These are phyloP conservation scores for Russula ochroleuca DNA, from an alignment of 768 basidiomycete species.

Conservation along the genomic window DNA sequence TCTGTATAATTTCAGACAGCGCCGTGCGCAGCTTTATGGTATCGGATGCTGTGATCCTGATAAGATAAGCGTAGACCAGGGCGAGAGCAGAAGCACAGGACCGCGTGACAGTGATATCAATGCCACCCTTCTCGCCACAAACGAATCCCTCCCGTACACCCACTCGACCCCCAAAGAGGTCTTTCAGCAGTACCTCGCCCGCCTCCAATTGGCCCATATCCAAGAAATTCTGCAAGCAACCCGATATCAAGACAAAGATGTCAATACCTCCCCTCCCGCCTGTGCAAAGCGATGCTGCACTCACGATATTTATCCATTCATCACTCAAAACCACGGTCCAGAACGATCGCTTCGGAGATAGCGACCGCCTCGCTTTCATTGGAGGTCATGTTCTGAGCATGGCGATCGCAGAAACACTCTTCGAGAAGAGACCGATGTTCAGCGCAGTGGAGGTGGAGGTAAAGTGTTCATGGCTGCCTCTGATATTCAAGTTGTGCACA, in stretches of 20 bases:
- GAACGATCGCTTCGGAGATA: conserved; percentile 47
- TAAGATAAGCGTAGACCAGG: not conserved
- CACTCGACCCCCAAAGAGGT: conserved; percentile 11
- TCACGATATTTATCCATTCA: conserved; percentile 67
- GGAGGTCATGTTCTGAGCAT: conserved; percentile 48
- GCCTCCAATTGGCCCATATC: not conserved
- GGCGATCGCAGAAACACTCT: conserved; percentile 45
- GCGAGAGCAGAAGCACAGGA: conserved; percentile 8
- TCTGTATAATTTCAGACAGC: not conserved
- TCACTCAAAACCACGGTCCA: conserved; percentile 45
- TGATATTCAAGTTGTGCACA: not conserved
- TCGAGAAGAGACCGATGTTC: conserved; percentile 49
- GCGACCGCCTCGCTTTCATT: conserved; percentile 51
- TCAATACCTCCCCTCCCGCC: conserved; percentile 14
- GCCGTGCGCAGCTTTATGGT: not conserved
- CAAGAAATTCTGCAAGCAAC: conserved; percentile 6
- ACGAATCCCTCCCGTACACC: not conserved
- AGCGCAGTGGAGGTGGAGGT: conserved; percentile 47
- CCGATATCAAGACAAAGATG: conserved; percentile 4
- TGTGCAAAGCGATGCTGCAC: conserved; percentile 29
- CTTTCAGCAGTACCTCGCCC: not conserved
- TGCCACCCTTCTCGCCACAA: conserved; percentile 11
- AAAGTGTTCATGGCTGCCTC: conserved; percentile 34
- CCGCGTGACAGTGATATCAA: conserved; percentile 17
- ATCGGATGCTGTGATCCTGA: no score